Base-by-base conservation (phyloP, 2,329 filamentous ascomycete species). In the Dactylellina haptotyla region DNA sequence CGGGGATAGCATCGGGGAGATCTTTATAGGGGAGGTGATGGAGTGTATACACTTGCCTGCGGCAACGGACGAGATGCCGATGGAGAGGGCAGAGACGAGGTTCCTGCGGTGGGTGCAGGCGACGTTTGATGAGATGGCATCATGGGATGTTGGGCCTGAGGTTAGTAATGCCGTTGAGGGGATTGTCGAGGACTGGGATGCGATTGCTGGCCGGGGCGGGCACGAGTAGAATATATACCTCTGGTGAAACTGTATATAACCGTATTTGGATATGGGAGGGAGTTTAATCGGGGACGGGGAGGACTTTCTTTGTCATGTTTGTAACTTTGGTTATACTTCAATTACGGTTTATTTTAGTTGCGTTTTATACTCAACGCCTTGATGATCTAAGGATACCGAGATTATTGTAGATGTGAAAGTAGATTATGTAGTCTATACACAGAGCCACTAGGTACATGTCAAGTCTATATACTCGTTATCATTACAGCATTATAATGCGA, bases 41-140 rank as follows among this genome's bases (percentile, higher is more conserved):
- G 75, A 76, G 12, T 73, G 70, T 56, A 70, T 72, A 16, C 56
- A 69, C 43, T 61, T 64, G 43, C 76, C 70, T 3, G 75, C 75
- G 26, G 62, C 76, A 20, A 59, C 72, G 20, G 75, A 76, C 53
- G 77, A 75, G n/a, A 62, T 67, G 57, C 70, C 70, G 34, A 25
- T 74, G 43, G 77, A 78, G 56, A 66, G 75, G 45, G 65, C 77
- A 16, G 77, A 78, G 73, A 77, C 75, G 76, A 75, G 76, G 59
- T 78, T 77, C 57, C 63, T 78, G 61, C 67, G 75, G 26, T 78
- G 77, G 77, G 75, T 78, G 63, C 76, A 75, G 61, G 73, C 61
- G 25, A 75, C 77, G 41, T 78, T 78, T 58, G 73, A 70, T 45
- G 77, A 78, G 45, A 78, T 78, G 76, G 71, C 76, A 10, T 74